Evolutionary conservation across 2,329 filamentous ascomycete genomes (phyloP).

Genomic region (Albifimbria verrucaria): DNA sequence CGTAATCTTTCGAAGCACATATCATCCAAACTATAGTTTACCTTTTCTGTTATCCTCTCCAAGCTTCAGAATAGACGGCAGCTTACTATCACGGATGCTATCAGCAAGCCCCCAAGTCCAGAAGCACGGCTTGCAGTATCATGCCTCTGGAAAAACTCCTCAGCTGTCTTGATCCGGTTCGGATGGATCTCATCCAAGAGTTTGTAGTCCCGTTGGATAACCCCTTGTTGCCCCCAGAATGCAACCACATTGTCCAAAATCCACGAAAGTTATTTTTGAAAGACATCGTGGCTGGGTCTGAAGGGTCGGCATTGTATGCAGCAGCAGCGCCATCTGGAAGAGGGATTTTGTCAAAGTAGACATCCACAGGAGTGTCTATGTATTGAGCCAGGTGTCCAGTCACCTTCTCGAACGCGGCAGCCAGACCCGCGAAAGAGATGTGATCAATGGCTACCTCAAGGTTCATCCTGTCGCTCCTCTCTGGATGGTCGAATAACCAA

Average conservation of each 20-base stretch:
- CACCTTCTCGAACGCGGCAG: constrained; percentile 37
- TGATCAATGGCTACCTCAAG: constrained; percentile 41
- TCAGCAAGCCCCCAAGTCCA: not conserved
- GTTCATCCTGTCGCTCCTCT: constrained; percentile 40
- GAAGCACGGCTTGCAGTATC: constrained; percentile 23
- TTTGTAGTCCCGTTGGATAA: constrained; percentile 43
- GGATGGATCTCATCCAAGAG: constrained; percentile 52
- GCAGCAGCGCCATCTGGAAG: constrained; percentile 18
- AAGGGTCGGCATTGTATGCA: constrained; percentile 31
- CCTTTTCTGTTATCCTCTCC: no score
- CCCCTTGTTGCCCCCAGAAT: constrained; percentile 37
- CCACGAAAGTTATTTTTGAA: constrained; percentile 46
- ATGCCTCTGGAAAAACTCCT: constrained; percentile 44
- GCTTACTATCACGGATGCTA: not conserved
- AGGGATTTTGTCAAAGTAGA: constrained; percentile 25
- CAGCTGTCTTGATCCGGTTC: constrained; percentile 40
- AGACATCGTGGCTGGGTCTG: constrained; percentile 31
- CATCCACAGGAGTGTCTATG: constrained; percentile 30
- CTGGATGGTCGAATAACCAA: constrained; percentile 45
- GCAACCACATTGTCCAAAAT: constrained; percentile 45
- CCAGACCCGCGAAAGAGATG: constrained; percentile 36
- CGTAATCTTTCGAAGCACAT: no score
- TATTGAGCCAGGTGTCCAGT: constrained; percentile 39
- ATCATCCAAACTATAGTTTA: no score
- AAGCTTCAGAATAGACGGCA: not conserved